phyloP scores from a whole-genome alignment of 1,284 basidiomycete species.

The Ceratobasidium sp. region DNA sequence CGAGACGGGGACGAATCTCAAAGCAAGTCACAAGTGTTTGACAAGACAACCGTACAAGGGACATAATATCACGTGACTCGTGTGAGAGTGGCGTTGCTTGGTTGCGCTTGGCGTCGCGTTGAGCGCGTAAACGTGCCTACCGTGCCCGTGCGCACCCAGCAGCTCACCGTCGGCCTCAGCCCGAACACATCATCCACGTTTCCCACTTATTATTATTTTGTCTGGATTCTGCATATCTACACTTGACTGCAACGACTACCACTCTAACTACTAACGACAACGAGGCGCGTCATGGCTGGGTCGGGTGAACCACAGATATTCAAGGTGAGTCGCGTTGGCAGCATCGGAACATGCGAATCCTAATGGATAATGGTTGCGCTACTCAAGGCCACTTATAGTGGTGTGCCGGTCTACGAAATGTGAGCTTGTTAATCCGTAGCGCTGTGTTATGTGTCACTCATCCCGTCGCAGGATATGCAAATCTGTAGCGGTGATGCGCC shows the following conservation, averaged over 20 bases:
- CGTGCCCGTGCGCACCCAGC: constrained; percentile 4
- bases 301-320: constrained; percentile 75
- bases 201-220: neutral
- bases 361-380: constrained; percentile 12
- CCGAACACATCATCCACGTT: neutral
- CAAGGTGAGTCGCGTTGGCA: constrained; percentile 65
- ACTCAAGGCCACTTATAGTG: constrained; percentile 84
- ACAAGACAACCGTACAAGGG: too few species aligned
- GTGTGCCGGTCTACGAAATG: constrained; percentile 90
- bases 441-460: constrained; percentile 53
- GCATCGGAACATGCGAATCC: neutral
- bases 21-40: too few species aligned
- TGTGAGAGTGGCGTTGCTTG: constrained; percentile 42
- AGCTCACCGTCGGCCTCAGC: neutral
- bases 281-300: constrained; percentile 34
- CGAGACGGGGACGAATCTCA: too few species aligned
- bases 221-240: neutral
- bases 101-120: constrained; percentile 32
- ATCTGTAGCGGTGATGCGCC: constrained; percentile 91
- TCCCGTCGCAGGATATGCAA: constrained; percentile 84
- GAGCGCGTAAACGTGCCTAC: constrained; percentile 40
- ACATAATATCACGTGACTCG: constrained; percentile 7
- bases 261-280: neutral
- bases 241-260: neutral
- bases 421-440: constrained; percentile 59